Evolutionary conservation across 2,329 filamentous ascomycete genomes (phyloP).

Genomic region (Aspergillus sp.): DNA sequence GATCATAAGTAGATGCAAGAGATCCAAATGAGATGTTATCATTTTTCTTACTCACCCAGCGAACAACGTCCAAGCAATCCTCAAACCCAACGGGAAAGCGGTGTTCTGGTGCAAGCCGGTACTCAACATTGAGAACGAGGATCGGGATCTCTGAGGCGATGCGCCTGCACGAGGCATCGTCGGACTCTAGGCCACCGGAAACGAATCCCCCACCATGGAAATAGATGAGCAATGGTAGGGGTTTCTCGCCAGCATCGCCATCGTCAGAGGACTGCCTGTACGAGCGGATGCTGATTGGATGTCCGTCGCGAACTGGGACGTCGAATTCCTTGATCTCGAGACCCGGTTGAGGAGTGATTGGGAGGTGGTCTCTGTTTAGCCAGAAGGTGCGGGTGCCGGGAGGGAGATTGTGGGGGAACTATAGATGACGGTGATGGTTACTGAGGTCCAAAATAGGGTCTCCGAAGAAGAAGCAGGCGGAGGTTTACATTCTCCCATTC

Average conservation of each 20-base stretch:
- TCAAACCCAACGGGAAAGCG: slow-evolving; percentile 50
- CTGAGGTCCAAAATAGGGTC: neutral
- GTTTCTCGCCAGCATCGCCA: neutral
- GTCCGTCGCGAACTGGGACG: slow-evolving; percentile 14
- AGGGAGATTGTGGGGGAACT: slow-evolving; percentile 18
- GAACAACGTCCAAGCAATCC: slow-evolving; percentile 49
- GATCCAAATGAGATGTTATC: neutral
- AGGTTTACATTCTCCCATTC: slow-evolving; percentile 18
- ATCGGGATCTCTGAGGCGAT: slow-evolving; percentile 38
- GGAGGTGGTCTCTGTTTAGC: slow-evolving; percentile 14
- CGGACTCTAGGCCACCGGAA: slow-evolving; percentile 45
- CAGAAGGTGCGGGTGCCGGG: slow-evolving; percentile 10
- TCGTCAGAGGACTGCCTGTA: slow-evolving; percentile 5
- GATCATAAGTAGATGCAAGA: neutral
- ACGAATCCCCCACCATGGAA: slow-evolving; percentile 48
- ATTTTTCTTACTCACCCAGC: slow-evolving; percentile 35
- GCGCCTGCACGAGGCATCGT: slow-evolving; percentile 43
- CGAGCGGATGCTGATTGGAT: slow-evolving; percentile 13
- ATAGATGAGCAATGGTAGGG: slow-evolving; percentile 17
- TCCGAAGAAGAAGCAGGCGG: neutral
- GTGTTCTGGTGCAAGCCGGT: slow-evolving; percentile 54
- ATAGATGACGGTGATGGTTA: neutral
- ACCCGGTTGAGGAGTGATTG: slow-evolving; percentile 8
- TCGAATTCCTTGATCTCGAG: slow-evolving; percentile 19
- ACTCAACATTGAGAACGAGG: slow-evolving; percentile 52